Conservation (phyloP, 148 eudicot genomes). For the Pouteria glomerata region DNA sequence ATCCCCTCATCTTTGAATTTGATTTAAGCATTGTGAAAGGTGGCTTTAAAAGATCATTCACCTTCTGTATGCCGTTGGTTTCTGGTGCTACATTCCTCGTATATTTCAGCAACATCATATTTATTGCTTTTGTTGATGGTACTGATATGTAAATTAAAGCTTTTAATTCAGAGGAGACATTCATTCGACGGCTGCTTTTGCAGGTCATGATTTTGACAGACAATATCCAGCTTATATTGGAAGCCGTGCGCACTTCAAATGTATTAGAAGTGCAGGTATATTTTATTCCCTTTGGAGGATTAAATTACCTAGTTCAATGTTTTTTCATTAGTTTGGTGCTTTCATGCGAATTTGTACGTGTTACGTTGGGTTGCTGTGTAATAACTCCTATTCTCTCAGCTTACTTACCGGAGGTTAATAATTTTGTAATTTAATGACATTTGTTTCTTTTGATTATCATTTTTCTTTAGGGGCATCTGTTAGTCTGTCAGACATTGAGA, state of each 20-base stretch:
- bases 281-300: not conserved
- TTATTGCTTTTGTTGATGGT: not conserved
- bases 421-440: not conserved
- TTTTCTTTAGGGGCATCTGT: not conserved
- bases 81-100: not conserved
- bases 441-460: not conserved
- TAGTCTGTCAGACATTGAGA: not conserved
- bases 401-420: not conserved
- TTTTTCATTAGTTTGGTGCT: not conserved
- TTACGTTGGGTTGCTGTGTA: not conserved
- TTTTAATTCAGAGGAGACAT: not conserved
- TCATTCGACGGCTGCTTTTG: slow-evolving; percentile 11
- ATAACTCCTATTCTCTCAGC: not conserved
- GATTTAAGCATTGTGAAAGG: not conserved
- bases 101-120: not conserved
- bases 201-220: slow-evolving; percentile 60
- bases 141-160: not conserved
- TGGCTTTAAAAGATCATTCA: not conserved
- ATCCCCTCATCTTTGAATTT: not conserved
- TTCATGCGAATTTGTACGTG: not conserved
- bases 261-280: slow-evolving; percentile 68
- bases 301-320: not conserved
- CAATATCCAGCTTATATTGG: slow-evolving; percentile 47
- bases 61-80: not conserved
- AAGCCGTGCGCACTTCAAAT: slow-evolving; percentile 44